Evolutionary conservation across 2,329 filamentous ascomycete genomes (phyloP).

Genomic region (Ceratocystis cubensis): DNA sequence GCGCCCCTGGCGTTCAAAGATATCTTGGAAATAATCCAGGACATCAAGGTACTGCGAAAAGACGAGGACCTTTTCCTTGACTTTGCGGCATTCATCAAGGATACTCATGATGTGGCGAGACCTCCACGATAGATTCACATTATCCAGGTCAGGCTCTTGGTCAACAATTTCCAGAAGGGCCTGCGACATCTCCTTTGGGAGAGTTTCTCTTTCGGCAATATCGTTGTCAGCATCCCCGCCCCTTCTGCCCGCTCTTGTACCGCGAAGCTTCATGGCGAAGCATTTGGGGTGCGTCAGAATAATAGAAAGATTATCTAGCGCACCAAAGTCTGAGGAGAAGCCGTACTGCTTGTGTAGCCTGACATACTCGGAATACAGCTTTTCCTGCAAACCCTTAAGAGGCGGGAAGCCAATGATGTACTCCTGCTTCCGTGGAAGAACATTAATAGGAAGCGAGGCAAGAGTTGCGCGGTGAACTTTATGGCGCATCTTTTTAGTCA

Average conservation of each 20-base stretch:
- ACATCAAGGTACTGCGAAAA: conserved; percentile 65
- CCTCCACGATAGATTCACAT: conserved; percentile 35
- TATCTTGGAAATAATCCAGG: conserved; percentile 52
- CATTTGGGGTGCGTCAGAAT: conserved; percentile 43
- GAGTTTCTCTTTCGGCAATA: conserved; percentile 11
- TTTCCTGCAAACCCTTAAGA: conserved; percentile 51
- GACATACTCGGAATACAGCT: conserved; percentile 46
- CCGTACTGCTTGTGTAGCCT: conserved; percentile 11
- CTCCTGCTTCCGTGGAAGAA: conserved; percentile 64
- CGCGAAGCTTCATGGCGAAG: conserved; percentile 30
- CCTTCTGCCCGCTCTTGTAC: conserved; percentile 15
- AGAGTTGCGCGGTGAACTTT: conserved; percentile 70
- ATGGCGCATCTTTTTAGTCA: conserved; percentile 60
- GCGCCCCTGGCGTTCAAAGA: conserved; percentile 40
- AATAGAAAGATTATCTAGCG: conserved; percentile 32
- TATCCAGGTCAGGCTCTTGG: conserved; percentile 15
- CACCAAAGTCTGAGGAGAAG: conserved; percentile 27
- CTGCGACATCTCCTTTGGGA: conserved; percentile 7
- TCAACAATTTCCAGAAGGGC: conserved; percentile 12
- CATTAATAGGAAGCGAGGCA: conserved; percentile 44
- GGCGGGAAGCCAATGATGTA: conserved; percentile 61
- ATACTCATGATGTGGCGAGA: conserved; percentile 40
- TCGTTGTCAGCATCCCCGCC: background rate
- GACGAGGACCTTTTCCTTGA: conserved; percentile 62
- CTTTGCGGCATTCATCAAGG: conserved; percentile 47